These are phyloP conservation scores for Silene coronaria DNA, from an alignment of 179 eudicot genomes.

Conservation along the genomic window DNA sequence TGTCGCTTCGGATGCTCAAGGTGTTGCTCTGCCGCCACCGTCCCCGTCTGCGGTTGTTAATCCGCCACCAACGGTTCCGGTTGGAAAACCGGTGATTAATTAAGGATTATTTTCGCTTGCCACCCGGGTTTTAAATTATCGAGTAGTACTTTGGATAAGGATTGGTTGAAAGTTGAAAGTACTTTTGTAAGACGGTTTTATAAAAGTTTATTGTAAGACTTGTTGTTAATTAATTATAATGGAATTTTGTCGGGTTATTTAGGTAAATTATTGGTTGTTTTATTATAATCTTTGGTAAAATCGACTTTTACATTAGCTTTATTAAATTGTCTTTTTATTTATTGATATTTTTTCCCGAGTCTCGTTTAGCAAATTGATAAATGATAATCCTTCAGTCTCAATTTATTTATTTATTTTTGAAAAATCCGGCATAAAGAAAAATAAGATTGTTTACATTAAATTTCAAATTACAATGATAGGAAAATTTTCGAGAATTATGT, in stretches of 20 bases:
- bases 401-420: too few relatives aligned
- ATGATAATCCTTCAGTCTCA: too few relatives aligned
- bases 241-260: neutral
- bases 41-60: neutral
- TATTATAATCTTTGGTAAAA: too few relatives aligned
- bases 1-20: neutral
- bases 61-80: slow-evolving; percentile 8
- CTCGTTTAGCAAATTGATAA: too few relatives aligned
- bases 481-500: too few relatives aligned
- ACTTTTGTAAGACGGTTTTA: neutral
- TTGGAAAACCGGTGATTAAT: neutral
- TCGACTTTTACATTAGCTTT: neutral
- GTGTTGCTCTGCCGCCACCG: slow-evolving; percentile 5
- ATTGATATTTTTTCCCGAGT: too few relatives aligned
- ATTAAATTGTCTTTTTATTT: too few relatives aligned
- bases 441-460: too few relatives aligned
- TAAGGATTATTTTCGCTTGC: neutral
- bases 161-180: neutral
- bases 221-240: too few relatives aligned
- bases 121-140: neutral
- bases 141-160: neutral
- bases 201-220: too few relatives aligned
- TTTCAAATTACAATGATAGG: too few relatives aligned
- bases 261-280: neutral
- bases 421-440: too few relatives aligned